Percentiles rank a stretch among this genome's conserved stretches.
phyloP scores from a whole-genome alignment of 331 rosid genomes.

The Erythrophleum ivorense region DNA sequence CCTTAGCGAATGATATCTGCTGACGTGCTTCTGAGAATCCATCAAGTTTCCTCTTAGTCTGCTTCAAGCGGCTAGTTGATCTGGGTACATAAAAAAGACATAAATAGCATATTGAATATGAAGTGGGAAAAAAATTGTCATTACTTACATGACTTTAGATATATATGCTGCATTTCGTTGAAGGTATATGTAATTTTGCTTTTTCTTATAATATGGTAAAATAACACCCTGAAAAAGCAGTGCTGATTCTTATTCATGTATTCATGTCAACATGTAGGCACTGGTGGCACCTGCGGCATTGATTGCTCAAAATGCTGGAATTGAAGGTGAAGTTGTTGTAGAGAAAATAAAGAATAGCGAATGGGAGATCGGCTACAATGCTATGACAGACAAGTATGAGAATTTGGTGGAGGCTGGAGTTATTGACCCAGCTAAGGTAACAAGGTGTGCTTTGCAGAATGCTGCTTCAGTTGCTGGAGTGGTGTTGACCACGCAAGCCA shows the following conservation, averaged over 20 bases:
- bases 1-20: too few species aligned
- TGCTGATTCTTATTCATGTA: neutral
- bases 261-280: constrained; percentile 52
- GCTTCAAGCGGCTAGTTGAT: neutral
- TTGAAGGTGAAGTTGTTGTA: constrained; percentile 98
- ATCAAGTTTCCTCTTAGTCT: neutral
- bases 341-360: constrained; percentile 76
- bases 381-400: constrained; percentile 89
- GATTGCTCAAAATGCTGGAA: constrained; percentile 96
- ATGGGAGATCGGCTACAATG: constrained; percentile 97
- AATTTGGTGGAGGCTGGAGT: constrained; percentile 92
- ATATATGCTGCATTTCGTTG: neutral
- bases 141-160: neutral
- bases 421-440: constrained; percentile 95
- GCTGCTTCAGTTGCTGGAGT: constrained; percentile 98
- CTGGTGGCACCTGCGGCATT: constrained; percentile 87
- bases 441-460: constrained; percentile 94
- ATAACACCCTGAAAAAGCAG: neutral
- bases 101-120: too few species aligned
- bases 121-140: too few species aligned
- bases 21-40: too few species aligned
- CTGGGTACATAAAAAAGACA: neutral
- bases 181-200: neutral
- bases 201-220: neutral
- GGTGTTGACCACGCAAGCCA: constrained; percentile 98